A percentile compares a stretch with the other conserved stretches of the same genome.
Evolutionary conservation across 2,329 filamentous ascomycete genomes (phyloP).

Genomic region (Raffaelea ambrosiae): DNA sequence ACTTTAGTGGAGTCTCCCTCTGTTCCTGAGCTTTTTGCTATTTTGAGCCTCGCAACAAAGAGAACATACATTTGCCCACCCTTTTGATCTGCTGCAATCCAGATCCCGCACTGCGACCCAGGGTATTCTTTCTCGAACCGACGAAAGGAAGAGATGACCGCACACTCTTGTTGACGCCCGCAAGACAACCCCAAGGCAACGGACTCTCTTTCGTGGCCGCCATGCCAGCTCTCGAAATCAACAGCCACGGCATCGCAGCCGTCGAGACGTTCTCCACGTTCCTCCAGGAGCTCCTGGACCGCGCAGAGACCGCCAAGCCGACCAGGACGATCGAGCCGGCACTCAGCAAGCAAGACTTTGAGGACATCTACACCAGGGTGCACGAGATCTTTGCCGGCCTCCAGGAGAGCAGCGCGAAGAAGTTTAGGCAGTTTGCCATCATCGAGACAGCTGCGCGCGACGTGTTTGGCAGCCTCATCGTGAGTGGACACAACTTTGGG

Average conservation of each 20-base stretch:
- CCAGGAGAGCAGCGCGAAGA: conserved; percentile 24
- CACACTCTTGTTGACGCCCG: too few species aligned
- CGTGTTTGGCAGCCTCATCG: conserved; percentile 70
- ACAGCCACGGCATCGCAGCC: conserved; percentile 40
- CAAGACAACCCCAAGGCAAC: too few species aligned
- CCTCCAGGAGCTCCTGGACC: conserved; percentile 48
- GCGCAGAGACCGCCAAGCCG: conserved; percentile 51
- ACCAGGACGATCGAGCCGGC: conserved; percentile 61
- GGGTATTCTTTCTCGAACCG: too few species aligned
- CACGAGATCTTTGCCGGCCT: conserved; percentile 25
- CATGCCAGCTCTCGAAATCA: conserved; percentile 41
- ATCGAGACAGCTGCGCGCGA: conserved; percentile 79
- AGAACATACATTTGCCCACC: too few species aligned
- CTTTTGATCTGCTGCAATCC: neutral
- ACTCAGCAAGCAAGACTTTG: conserved; percentile 60
- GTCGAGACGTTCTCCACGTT: conserved; percentile 45
- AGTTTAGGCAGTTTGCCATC: conserved; percentile 54
- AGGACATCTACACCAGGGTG: conserved; percentile 37
- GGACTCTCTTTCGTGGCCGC: neutral
- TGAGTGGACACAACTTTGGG: conserved; percentile 54
- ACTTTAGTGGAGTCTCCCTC: neutral
- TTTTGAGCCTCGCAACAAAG: neutral
- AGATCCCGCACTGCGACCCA: neutral
- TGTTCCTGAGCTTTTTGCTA: neutral
- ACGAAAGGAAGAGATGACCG: too few species aligned